Conservation (phyloP, 1,284 basidiomycete genomes). For the Puccinia hordei region DNA sequence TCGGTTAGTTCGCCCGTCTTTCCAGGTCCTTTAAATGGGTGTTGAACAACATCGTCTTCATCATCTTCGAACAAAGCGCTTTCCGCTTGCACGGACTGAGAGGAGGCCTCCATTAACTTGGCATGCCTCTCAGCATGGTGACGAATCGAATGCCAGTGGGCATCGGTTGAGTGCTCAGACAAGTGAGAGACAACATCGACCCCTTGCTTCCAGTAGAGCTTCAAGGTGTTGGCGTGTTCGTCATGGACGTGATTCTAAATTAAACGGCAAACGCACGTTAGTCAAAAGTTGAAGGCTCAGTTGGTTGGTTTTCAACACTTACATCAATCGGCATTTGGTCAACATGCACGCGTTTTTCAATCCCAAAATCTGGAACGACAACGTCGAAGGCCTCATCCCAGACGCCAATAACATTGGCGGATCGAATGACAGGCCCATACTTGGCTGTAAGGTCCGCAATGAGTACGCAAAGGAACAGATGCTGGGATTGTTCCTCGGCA, state of each 20-base stretch:
- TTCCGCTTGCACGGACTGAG: constrained; percentile 78
- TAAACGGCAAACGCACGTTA: not conserved
- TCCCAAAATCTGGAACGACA: constrained; percentile 62
- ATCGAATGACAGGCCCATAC: constrained; percentile 90
- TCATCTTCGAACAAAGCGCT: constrained; percentile 82
- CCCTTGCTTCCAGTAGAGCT: constrained; percentile 69
- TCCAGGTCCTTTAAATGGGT: constrained; percentile 31
- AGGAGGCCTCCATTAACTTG: constrained; percentile 72
- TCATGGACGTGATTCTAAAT: constrained; percentile 84
- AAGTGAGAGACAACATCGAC: constrained; percentile 88
- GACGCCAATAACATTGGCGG: constrained; percentile 88
- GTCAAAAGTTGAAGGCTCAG: not conserved
- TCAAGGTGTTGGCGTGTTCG: constrained; percentile 82
- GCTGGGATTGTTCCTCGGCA: constrained; percentile 93
- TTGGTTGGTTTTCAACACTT: constrained; percentile 56
- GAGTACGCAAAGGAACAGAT: constrained; percentile 90
- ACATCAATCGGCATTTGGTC: constrained; percentile 98
- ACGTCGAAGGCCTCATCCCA: constrained; percentile 96
- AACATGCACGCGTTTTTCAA: constrained; percentile 68
- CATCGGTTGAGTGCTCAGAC: constrained; percentile 80
- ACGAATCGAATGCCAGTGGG: constrained; percentile 83
- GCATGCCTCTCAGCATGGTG: constrained; percentile 81
- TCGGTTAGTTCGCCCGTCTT: constrained; percentile 26
- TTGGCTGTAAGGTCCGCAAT: constrained; percentile 88
- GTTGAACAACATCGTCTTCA: constrained; percentile 63